A percentile compares a stretch with the other conserved stretches of the same genome.
phyloP scores from a whole-genome alignment of 2,329 filamentous ascomycete genomes.

The Cladobotryum protrusum region DNA sequence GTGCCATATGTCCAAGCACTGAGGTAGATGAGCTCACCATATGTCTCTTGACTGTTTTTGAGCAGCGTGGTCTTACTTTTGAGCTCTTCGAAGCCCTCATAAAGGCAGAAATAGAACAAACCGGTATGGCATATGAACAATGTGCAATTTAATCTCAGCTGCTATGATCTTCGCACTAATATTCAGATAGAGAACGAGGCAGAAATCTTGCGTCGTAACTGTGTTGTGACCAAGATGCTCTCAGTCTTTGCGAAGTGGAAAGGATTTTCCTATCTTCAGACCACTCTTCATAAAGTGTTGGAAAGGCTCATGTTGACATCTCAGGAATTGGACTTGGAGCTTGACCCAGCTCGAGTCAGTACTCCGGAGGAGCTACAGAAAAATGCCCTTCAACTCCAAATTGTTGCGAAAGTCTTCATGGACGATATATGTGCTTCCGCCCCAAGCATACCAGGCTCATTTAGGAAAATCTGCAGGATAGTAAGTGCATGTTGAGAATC shows the following conservation, averaged over 20 bases:
- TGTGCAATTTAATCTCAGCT: too few relatives aligned
- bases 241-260: conserved; percentile 69
- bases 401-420: conserved; percentile 65
- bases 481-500: conserved; percentile 33
- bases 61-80: conserved; percentile 58
- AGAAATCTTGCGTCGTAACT: conserved; percentile 60
- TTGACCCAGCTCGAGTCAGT: conserved; percentile 56
- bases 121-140: conserved; percentile 35
- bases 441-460: conserved; percentile 54
- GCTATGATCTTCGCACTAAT: conserved; percentile 9
- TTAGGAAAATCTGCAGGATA: conserved; percentile 62
- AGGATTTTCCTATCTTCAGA: conserved; percentile 55
- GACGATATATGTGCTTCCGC: conserved; percentile 63
- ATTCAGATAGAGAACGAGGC: conserved; percentile 52
- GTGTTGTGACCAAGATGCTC: conserved; percentile 66
- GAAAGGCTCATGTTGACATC: conserved; percentile 61
- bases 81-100: conserved; percentile 60
- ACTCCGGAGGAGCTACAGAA: conserved; percentile 58
- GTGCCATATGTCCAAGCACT: conserved; percentile 58
- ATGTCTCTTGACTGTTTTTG: conserved; percentile 63
- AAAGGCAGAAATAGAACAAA: conserved; percentile 62
- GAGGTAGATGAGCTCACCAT: conserved; percentile 66
- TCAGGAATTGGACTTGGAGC: conserved; percentile 60
- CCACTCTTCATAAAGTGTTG: conserved; percentile 60
- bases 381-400: conserved; percentile 59